Evolutionary conservation across 2,329 filamentous ascomycete genomes (phyloP), one percentile per base, ranked within the genome.

Genomic region (Leptographium lundbergii): DNA sequence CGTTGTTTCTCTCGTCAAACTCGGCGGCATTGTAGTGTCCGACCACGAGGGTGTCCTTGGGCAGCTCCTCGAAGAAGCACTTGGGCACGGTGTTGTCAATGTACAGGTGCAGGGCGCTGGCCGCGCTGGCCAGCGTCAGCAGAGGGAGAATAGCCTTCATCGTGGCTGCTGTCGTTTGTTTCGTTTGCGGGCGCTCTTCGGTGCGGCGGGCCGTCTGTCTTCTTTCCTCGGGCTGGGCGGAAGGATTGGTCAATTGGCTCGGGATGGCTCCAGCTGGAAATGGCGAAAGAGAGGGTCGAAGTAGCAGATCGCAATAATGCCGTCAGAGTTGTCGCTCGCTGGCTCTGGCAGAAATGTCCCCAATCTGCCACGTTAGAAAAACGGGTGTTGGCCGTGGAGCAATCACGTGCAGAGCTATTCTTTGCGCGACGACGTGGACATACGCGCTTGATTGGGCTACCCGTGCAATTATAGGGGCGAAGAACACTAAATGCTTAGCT

Each of bases 11-110:
- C 60, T 88, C 81, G 72, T 94, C 86, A 77, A 84, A 94, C 72
- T 95, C 88, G 73, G 94, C 87, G 56, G 90, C 89, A 59, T 81
- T 84, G 79, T 91, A 99, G 75, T 94, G 87, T 66, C 94, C 94
- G 61, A 96, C 91, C 59, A 99, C 92, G 60, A 99, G 77, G 17
- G 94, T 97, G 73, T 96, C 92, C 79, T 97, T 96, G 65, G 94
- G 91, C 61, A 99, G 82, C 74, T 97, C 92, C 77, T 99, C 94
- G 76, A 88, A 95, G 84, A 99, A 99, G 76, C 94, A 99, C 77
- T 95, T 96, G 66, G 89, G 87, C 64, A 82, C 77, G 56, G 82
- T 81, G 68, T 88, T 89, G 71, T 97, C 91, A 72, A 97, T 86
- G 78, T 88, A 97, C 80, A 99, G 95, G 84, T 95, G 92, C 61